phyloP scores from a whole-genome alignment of 345 rosid genomes.

The Erodium maritimum region DNA sequence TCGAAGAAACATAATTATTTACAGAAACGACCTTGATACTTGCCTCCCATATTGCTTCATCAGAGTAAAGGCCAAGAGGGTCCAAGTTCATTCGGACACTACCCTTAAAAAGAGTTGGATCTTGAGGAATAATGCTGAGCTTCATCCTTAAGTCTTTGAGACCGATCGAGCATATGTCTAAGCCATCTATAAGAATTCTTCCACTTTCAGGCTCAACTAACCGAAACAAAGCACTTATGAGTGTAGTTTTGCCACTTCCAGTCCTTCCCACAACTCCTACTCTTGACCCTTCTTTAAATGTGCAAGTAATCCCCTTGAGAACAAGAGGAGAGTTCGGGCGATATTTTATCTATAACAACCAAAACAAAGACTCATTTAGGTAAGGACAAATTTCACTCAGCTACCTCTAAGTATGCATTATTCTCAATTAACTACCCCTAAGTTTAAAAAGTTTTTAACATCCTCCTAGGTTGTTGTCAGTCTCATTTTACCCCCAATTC shows the following conservation, averaged over 20 bases:
- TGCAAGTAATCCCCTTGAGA: slow-evolving; percentile 66
- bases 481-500: no score
- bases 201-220: slow-evolving; percentile 78
- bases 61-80: slow-evolving; percentile 66
- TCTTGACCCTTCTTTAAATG: slow-evolving; percentile 58
- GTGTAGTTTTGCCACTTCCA: slow-evolving; percentile 83
- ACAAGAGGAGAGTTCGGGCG: slow-evolving; percentile 59
- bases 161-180: slow-evolving; percentile 68
- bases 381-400: no score
- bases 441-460: no score
- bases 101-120: slow-evolving; percentile 77
- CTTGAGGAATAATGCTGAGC: slow-evolving; percentile 97
- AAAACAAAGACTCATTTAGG: no score
- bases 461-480: no score
- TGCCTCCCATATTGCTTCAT: slow-evolving; percentile 77
- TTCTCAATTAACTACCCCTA: no score
- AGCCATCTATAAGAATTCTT: slow-evolving; percentile 50
- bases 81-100: slow-evolving; percentile 74
- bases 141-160: slow-evolving; percentile 74
- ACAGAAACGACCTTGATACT: slow-evolving; percentile 4
- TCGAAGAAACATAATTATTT: no score
- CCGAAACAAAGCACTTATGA: slow-evolving; percentile 79
- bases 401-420: no score
- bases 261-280: slow-evolving; percentile 89
- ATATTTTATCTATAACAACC: slow-evolving; percentile 38